Evolutionary conservation across 2,329 filamentous ascomycete species (phyloP).

Genomic region (Fusarium pseudoanthophilum): DNA sequence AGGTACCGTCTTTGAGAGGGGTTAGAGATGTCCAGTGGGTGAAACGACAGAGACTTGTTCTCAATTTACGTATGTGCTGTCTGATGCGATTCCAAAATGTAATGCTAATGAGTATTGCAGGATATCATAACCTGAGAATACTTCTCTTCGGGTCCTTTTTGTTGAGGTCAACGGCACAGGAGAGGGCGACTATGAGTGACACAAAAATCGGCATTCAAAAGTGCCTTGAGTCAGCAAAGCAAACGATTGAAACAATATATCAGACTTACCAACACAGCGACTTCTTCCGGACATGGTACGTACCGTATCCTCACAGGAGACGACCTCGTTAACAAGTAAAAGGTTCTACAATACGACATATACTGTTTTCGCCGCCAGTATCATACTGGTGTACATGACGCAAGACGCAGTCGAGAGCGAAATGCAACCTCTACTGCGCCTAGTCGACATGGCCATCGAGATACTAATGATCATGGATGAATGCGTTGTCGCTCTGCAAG

Average conservation of each 20-base stretch:
- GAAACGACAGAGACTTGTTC: neutral
- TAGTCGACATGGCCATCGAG: neutral
- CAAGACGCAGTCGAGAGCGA: neutral
- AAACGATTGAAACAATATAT: neutral
- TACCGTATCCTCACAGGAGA: fast-evolving
- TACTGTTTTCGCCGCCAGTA: neutral
- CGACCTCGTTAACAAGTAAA: fast-evolving
- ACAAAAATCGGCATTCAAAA: neutral
- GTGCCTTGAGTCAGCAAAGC: neutral
- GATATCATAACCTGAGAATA: neutral
- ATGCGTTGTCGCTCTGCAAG: neutral
- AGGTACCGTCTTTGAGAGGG: neutral
- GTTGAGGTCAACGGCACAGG: neutral
- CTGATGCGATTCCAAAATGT: too few species aligned
- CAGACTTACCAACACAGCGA: neutral
- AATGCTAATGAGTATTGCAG: neutral
- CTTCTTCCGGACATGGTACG: neutral
- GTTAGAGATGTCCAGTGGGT: neutral
- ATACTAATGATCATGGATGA: neutral
- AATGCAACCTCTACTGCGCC: neutral
- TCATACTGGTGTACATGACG: neutral
- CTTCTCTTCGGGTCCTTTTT: neutral
- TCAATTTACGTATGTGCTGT: neutral
- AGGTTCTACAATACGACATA: neutral
- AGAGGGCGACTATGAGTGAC: neutral